phyloP scores from a whole-genome alignment of 805 yeast genomes.

The Metschnikowia henanensis region DNA sequence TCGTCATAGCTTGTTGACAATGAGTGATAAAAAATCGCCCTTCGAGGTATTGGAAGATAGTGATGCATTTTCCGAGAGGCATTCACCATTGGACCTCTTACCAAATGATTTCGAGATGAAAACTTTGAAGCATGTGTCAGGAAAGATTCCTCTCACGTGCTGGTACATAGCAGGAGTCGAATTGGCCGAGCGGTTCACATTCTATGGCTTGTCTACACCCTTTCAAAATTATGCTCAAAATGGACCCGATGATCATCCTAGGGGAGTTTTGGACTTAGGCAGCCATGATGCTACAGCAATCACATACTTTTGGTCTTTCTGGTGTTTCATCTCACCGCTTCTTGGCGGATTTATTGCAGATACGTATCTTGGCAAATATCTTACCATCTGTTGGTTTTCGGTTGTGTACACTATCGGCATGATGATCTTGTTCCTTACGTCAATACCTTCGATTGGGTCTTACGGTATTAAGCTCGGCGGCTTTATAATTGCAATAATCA shows the following conservation, averaged over 20 bases:
- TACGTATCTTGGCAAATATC: constrained; percentile 68
- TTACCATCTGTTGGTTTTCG: constrained; percentile 61
- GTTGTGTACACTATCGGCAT: constrained; percentile 61
- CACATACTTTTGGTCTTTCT: constrained; percentile 17
- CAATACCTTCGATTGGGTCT: constrained; percentile 56
- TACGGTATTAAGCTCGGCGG: constrained; percentile 61
- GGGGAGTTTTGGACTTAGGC: constrained; percentile 12
- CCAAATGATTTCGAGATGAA: constrained; percentile 55
- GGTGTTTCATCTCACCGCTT: constrained; percentile 16
- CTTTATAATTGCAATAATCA: constrained; percentile 50
- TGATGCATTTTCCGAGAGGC: not conserved
- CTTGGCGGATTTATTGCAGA: constrained; percentile 54
- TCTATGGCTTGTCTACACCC: constrained; percentile 18
- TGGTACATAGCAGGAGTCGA: constrained; percentile 18
- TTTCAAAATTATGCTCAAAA: constrained; percentile 19
- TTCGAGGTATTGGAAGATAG: not conserved
- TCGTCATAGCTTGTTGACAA: too few species aligned
- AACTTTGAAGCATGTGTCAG: constrained; percentile 52
- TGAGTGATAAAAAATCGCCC: not conserved
- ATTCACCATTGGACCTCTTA: not conserved
- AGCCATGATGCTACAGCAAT: constrained; percentile 15
- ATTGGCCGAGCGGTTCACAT: constrained; percentile 17
- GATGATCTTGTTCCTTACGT: constrained; percentile 63
- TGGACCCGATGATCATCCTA: constrained; percentile 13
- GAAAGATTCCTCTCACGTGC: constrained; percentile 14